phyloP scores from a whole-genome alignment of 2,329 filamentous ascomycete species.

The Phialophora tarda region DNA sequence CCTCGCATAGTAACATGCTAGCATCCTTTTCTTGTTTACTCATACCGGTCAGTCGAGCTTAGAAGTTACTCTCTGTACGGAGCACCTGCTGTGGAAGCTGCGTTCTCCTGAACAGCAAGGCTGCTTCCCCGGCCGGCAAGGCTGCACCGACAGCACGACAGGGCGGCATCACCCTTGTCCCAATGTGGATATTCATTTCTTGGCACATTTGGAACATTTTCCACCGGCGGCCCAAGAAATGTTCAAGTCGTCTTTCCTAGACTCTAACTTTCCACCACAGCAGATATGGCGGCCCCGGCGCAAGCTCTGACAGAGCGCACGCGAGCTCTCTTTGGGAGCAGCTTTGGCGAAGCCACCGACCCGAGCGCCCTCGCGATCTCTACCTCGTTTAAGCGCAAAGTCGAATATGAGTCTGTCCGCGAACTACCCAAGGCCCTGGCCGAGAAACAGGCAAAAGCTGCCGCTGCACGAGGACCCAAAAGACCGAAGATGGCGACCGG shows the following conservation, averaged over 20 bases:
- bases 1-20: background rate
- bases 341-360: slow-evolving; percentile 53
- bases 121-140: background rate
- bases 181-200: background rate
- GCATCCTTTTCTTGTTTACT: background rate
- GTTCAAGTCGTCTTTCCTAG: background rate
- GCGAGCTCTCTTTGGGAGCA: slow-evolving; percentile 54
- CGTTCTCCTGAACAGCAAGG: background rate
- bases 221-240: background rate
- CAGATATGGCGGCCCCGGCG: slow-evolving; percentile 39
- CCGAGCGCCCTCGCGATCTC: slow-evolving; percentile 48
- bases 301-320: slow-evolving; percentile 52
- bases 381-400: slow-evolving; percentile 53
- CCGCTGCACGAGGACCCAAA: slow-evolving; percentile 67
- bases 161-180: background rate
- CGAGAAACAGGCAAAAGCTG: slow-evolving; percentile 73
- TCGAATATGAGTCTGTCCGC: slow-evolving; percentile 78
- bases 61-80: background rate
- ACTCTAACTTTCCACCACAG: background rate
- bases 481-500: slow-evolving; percentile 62
- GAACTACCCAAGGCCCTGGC: slow-evolving; percentile 78
- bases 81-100: background rate
- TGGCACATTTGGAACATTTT: slow-evolving; percentile 6
- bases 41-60: no score
- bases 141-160: background rate